Percentiles rank a stretch among this genome's conserved stretches.
phyloP scores from a whole-genome alignment of 169 alveolate species.

The Plasmodium inui region DNA sequence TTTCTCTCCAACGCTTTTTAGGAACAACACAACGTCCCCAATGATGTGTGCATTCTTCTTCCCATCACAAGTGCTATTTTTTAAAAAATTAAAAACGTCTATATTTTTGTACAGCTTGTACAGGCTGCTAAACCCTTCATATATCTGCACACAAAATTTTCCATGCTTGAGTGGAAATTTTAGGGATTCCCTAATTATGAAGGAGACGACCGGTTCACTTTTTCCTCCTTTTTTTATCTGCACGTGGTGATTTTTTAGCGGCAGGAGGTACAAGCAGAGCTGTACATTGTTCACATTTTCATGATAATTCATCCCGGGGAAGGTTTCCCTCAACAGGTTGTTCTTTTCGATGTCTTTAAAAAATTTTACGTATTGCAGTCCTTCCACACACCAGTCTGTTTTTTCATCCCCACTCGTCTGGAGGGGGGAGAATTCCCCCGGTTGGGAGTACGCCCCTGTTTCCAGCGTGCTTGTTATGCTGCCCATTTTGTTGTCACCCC shows the following conservation, averaged over 20 bases:
- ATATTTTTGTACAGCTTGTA: conserved; percentile 52
- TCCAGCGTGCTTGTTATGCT: not conserved
- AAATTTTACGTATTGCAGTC: conserved; percentile 55
- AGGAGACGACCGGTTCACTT: conserved; percentile 43
- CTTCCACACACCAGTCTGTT: conserved; percentile 36
- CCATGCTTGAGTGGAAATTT: conserved; percentile 67
- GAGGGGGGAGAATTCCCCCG: not conserved
- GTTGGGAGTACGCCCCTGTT: not conserved
- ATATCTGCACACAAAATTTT: conserved; percentile 61
- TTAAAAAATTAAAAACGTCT: conserved; percentile 32
- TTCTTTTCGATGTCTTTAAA: conserved; percentile 48
- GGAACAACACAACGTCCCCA: conserved; percentile 48
- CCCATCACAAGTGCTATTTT: conserved; percentile 16
- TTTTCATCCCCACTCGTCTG: not conserved
- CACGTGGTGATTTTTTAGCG: conserved; percentile 55
- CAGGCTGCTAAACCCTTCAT: conserved; percentile 43
- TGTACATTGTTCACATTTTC: conserved; percentile 37
- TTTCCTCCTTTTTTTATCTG: conserved; percentile 28
- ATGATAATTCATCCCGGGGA: conserved; percentile 14
- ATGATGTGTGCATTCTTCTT: conserved; percentile 19
- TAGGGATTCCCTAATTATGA: conserved; percentile 63
- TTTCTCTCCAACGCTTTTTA: conserved; percentile 69
- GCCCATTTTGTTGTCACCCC: not conserved
- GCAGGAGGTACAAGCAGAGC: conserved; percentile 37
- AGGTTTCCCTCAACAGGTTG: conserved; percentile 27